Conservation (phyloP, 192 early-diverging fungal genomes). For the Borealophlyctis nickersoniae region DNA sequence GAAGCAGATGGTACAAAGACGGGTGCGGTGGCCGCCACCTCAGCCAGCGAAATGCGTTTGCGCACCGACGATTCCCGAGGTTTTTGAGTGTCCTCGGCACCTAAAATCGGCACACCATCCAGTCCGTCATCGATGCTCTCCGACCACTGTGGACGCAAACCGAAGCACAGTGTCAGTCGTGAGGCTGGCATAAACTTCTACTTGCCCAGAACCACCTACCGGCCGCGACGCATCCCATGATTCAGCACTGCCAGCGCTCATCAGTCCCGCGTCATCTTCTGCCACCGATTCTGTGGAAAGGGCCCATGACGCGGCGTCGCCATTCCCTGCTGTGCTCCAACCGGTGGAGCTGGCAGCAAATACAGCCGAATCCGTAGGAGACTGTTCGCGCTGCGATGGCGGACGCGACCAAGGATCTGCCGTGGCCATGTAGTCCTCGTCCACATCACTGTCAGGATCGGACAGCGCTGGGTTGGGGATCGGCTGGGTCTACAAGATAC, state of each 20-base stretch:
- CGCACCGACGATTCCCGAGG: not conserved
- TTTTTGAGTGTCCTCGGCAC: not conserved
- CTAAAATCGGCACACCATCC: not conserved
- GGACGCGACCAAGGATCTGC: slow-evolving; percentile 9
- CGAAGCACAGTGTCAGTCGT: not conserved
- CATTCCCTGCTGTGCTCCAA: not conserved
- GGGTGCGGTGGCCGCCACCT: not conserved
- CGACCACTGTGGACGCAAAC: too few relatives aligned
- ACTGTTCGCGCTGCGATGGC: not conserved
- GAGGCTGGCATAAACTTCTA: not conserved
- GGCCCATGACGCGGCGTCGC: not conserved
- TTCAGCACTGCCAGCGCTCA: not conserved
- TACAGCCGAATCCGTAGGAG: not conserved
- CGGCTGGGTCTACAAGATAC: too few relatives aligned
- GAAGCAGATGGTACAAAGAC: not conserved
- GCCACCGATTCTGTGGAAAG: too few relatives aligned
- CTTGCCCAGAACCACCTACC: not conserved
- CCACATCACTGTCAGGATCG: not conserved
- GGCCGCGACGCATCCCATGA: not conserved
- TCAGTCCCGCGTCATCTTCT: not conserved
- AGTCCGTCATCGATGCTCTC: not conserved
- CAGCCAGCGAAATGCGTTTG: not conserved
- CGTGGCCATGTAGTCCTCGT: not conserved
- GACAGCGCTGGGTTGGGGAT: too few relatives aligned
- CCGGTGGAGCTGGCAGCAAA: too few relatives aligned